Evolutionary conservation across 129 eudicot species (phyloP), one percentile per base, ranked within the genome.

Genomic region (Lonicera japonica): DNA sequence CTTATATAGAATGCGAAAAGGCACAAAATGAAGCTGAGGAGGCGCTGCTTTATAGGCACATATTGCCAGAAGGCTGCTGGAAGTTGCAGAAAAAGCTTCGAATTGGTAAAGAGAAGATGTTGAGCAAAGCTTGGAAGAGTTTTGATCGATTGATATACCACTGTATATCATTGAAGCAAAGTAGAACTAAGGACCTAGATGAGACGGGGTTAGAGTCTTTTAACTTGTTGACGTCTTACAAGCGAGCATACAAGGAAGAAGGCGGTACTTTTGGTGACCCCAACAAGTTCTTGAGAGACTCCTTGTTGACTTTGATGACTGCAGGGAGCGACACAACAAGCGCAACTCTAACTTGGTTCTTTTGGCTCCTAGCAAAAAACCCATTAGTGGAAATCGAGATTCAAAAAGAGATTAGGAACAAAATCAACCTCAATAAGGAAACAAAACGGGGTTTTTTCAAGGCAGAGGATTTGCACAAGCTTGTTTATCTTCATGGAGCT

Each of bases 311-410:
- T 66, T 47, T 76, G 34, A 3, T 76, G 59, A 48, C 47, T 60
- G 81, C 76, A 10, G 81, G 81, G 2, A 70, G 63, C 65, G 81
- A 76, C 60, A 75, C 72, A 3, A 38, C 46, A 1, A 70, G 76
- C 17, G 45, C 64, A 2, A 25, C 70, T 60, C 71, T 75, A 1
- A 63, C 68, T n/a, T 75, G 80, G 80, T 71, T 75, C 54, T 75
- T 75, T 36, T 75, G 70, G 70, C 67, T 60, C 5, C 46, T 76
- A 47, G 65, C 70, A 1, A 60, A 46, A 24, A 54, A 76, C 61
- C 73, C 81, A 11, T 14, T 2, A 1, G 57, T 58, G 14, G 73
- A 70, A 67, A 39, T 41, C 25, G 71, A 70, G 62, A 70, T 70
- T 45, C 61, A 21, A 11, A 9, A 58, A 58, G 73, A 68, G 22